These are phyloP conservation scores for Quercus dentata DNA, from an alignment of 306 rosid species.

Conservation along the genomic window DNA sequence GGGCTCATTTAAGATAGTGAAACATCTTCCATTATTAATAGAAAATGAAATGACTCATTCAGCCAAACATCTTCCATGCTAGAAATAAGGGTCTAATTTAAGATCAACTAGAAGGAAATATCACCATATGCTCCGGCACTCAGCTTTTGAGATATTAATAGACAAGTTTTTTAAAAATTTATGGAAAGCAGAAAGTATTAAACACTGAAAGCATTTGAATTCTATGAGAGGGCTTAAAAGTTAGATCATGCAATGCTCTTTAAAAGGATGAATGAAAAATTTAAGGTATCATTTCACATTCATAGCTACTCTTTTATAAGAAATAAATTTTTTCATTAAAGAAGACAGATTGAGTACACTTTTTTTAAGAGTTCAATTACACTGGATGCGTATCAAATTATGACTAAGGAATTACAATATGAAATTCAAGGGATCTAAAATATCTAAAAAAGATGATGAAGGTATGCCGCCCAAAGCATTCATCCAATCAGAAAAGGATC, in stretches of 20 bases:
- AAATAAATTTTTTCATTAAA: no score
- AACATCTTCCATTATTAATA: neutral
- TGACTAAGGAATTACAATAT: no score
- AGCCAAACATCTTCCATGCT: neutral
- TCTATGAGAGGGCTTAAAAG: neutral
- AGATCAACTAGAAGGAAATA: neutral
- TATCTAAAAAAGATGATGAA: no score
- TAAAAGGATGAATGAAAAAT: neutral
- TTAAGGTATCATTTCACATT: neutral
- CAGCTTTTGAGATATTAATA: neutral
- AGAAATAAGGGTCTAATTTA: conserved; percentile 4
- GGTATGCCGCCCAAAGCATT: no score
- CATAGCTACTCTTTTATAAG: neutral
- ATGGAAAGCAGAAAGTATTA: neutral
- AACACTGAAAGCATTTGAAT: neutral
- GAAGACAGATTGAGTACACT: no score
- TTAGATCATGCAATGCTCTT: no score
- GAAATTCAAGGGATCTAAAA: no score
- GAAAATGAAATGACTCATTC: no score
- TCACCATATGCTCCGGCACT: neutral
- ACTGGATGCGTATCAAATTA: no score
- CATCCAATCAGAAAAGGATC: no score
- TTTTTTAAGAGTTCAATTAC: no score
- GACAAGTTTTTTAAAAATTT: neutral
- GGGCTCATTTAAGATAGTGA: no score